These are phyloP conservation scores for Penicillium paradoxum DNA, from an alignment of 495 filamentous ascomycete species.

Conservation along the genomic window DNA sequence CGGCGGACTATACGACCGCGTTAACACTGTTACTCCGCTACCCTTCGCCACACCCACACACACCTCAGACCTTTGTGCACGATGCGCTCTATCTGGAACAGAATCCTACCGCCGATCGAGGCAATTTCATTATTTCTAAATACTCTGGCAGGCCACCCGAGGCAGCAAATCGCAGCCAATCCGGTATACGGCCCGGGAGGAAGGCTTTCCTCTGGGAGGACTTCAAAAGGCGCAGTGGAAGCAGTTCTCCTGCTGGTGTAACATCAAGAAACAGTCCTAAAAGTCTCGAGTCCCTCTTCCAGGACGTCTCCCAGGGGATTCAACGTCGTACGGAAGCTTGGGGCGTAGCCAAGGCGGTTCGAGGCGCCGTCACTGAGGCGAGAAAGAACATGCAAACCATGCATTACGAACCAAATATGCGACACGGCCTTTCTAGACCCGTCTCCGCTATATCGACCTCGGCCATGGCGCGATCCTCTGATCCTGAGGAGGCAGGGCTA, in stretches of 20 bases:
- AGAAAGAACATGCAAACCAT: constrained; percentile 66
- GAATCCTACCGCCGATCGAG: constrained; percentile 68
- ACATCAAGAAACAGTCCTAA: constrained; percentile 51
- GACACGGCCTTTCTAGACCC: constrained; percentile 4
- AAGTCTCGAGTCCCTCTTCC: constrained; percentile 70
- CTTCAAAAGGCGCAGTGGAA: constrained; percentile 26
- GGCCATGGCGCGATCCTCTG: neutral
- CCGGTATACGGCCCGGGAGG: constrained; percentile 21
- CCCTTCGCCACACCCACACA: constrained; percentile 54
- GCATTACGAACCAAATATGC: constrained; percentile 39
- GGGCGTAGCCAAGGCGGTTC: constrained; percentile 84
- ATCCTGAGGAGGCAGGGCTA: constrained; percentile 9
- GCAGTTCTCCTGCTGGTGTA: constrained; percentile 37
- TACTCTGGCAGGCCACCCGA: constrained; percentile 69
- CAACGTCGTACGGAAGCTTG: constrained; percentile 78
- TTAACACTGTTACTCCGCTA: constrained; percentile 80
- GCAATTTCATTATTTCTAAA: constrained; percentile 69
- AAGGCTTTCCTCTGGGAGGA: constrained; percentile 35
- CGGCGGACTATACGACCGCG: constrained; percentile 79
- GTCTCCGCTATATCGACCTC: neutral
- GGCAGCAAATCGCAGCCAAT: constrained; percentile 29
- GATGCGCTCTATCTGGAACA: constrained; percentile 83
- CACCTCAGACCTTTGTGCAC: constrained; percentile 71
- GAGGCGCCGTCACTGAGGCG: constrained; percentile 83
- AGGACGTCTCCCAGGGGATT: constrained; percentile 80